Evolutionary conservation across 495 filamentous ascomycete genomes (phyloP).

Genomic region (Hypoxylon cercidicola): DNA sequence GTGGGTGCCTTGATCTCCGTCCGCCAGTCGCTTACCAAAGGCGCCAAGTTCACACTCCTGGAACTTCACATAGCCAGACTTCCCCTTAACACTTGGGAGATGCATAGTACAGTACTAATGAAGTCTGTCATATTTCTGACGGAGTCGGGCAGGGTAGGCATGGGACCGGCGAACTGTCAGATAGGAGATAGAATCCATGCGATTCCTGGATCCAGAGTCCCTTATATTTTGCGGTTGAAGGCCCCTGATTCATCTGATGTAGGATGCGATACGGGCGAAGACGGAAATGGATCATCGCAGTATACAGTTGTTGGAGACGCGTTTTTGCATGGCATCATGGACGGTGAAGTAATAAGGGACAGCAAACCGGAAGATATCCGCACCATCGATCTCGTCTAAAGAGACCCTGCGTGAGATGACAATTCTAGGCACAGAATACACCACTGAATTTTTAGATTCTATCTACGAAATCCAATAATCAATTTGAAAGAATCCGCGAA

Average conservation of each 20-base stretch:
- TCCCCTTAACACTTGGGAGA: too few species aligned
- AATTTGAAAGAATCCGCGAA: too few species aligned
- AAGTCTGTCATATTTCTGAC: background rate
- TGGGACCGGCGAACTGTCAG: background rate
- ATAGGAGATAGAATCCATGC: background rate
- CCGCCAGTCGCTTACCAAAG: background rate
- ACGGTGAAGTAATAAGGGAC: background rate
- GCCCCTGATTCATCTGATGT: too few species aligned
- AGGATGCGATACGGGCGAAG: too few species aligned
- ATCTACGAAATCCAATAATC: too few species aligned
- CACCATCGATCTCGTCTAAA: conserved; percentile 1
- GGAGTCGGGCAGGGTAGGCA: background rate
- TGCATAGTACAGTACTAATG: too few species aligned
- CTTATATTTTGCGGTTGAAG: background rate
- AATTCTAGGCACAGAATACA: too few species aligned
- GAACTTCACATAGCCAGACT: background rate
- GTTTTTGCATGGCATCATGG: background rate
- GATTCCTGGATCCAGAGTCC: background rate
- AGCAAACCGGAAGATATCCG: background rate
- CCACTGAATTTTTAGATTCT: too few species aligned
- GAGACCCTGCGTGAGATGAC: too few species aligned
- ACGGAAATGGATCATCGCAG: too few species aligned
- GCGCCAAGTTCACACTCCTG: too few species aligned
- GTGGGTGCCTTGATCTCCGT: background rate
- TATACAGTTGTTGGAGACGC: background rate